phyloP scores from a whole-genome alignment of 176 grass and related monocot genomes.

The Rhipidocladum racemiflorum region DNA sequence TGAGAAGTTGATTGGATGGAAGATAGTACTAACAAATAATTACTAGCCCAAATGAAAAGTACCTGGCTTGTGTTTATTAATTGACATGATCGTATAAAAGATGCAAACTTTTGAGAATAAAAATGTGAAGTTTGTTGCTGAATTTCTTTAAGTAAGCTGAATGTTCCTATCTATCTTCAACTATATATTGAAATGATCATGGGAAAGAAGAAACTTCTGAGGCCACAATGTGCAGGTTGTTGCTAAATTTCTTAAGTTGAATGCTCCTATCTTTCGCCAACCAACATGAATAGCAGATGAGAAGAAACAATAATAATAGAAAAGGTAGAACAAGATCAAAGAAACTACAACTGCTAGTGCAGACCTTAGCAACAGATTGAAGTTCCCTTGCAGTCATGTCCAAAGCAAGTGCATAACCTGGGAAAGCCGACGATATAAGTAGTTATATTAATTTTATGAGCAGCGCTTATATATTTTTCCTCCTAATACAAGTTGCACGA shows the following conservation, averaged over 20 bases:
- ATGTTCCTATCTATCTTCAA: not conserved
- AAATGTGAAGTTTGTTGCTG: not conserved
- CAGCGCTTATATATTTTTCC: too few species aligned
- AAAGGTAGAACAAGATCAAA: not conserved
- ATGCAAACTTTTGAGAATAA: not conserved
- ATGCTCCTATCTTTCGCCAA: not conserved
- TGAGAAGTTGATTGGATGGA: not conserved
- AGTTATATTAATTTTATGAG: not conserved
- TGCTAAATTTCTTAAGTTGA: constrained; percentile 5
- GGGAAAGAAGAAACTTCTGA: not conserved
- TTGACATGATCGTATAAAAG: not conserved
- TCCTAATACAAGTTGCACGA: too few species aligned
- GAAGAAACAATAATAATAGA: not conserved
- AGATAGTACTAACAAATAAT: not conserved
- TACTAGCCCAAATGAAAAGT: not conserved
- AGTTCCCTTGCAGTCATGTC: constrained; percentile 99
- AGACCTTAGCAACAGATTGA: constrained; percentile 73
- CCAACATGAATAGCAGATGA: not conserved
- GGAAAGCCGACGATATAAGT: constrained; percentile 8
- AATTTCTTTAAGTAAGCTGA: not conserved
- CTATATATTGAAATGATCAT: not conserved
- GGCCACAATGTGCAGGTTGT: not conserved
- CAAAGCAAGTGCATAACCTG: constrained; percentile 94
- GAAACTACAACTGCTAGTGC: not conserved
- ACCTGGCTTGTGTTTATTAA: not conserved